Base-by-base conservation (phyloP, 2,329 filamentous ascomycete species). In the Stenocarpella maydis region DNA sequence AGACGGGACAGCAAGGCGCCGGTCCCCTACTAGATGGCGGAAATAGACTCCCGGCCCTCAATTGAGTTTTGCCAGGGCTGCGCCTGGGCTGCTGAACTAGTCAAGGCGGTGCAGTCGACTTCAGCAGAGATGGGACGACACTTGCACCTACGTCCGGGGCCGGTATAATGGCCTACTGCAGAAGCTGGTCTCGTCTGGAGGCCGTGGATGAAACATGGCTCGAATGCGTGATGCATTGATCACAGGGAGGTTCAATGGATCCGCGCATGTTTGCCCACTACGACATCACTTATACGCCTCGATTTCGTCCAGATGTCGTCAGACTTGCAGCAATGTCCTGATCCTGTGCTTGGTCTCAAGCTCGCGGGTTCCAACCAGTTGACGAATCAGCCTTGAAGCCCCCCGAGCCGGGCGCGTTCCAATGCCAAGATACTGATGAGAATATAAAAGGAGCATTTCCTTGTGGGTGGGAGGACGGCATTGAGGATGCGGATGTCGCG, bases 31-130 rank as follows among this genome's bases (percentile, higher is more conserved):
- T 21, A 15, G 19, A 21, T 14, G n/a, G 41, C 17, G 43, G 24
- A 37, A 37, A 63, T 45, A 63, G 19, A 34, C 31, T 37, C n/a
- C 28, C 14, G 58, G 19, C 19, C 17, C 28, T n/a, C 43, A 43
- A 63, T 49, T 63, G 58, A 63, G 43, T 63, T 47, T 63, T 49
- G 43, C 43, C 37, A 63, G 58, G 58, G n/a, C n/a, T n/a, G 37
- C 15, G 43, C 47, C 58, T 63, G 19, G 28, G 58, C 58, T 37
- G 43, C 58, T 43, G 19, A 34, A 26, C n/a, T 49, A 43, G 43
- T 49, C 34, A 63, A 19, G 58, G 14, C 17, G 28, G 49, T 63
- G n/a, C 58, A 63, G 41, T 63, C 14, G 19, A 34, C 4, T 47
- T 63, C 58, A 63, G 58, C 58, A 49, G 58, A 63, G 55, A 19